Evolutionary conservation across 495 filamentous ascomycete genomes (phyloP), one percentile per base, ranked within the genome.

Genomic region (Trichoderma orchidacearum): DNA sequence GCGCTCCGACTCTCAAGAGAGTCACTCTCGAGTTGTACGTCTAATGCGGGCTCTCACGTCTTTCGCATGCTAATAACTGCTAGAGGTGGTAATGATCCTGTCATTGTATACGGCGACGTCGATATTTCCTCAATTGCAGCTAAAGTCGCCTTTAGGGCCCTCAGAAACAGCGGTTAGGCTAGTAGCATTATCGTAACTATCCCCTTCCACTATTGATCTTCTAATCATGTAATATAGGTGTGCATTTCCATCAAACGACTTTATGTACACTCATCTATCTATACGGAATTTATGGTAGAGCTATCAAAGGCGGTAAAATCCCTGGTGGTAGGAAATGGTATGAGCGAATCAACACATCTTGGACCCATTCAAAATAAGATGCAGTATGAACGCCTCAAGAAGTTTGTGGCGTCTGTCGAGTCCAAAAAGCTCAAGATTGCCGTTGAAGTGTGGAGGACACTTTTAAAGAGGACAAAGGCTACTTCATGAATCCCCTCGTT

Each of bases 211-310:
- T 36, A n/a, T n/a, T 62, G 30, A 15, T 50, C 31, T 50, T 50
- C 21, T n/a, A 12, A 57, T 15, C 50, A 63, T 34, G 53, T 31
- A 9, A 59, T 56, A 1, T 56, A 61, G 29, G 31, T 81, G 28
- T 81, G 79, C 64, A 72, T 80, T 58, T 72, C 75, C 53, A 77
- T 71, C 35, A 82, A 78, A 59, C 75, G 81, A 0, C 72, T 85
- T 56, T 83, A 82, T 61, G 70, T 85, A 17, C 81, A 83, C 65
- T 68, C 78, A 55, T 63, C 64, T 17, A 83, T 83, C 64, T 83
- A 82, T 65, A 65, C 75, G 15, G 58, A 66, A 17, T 82, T 85
- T 64, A 61, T 75, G 0, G 61, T 70, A 6, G 77, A 68, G 60
- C 69, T 78, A 25, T 56, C 68, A 3, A 72, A 70, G 51, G 70